Percentiles rank a stretch among this genome's conserved stretches.
These are phyloP conservation scores for Hyaloscypha hepaticicola DNA, from an alignment of 495 filamentous ascomycete species.

Conservation along the genomic window DNA sequence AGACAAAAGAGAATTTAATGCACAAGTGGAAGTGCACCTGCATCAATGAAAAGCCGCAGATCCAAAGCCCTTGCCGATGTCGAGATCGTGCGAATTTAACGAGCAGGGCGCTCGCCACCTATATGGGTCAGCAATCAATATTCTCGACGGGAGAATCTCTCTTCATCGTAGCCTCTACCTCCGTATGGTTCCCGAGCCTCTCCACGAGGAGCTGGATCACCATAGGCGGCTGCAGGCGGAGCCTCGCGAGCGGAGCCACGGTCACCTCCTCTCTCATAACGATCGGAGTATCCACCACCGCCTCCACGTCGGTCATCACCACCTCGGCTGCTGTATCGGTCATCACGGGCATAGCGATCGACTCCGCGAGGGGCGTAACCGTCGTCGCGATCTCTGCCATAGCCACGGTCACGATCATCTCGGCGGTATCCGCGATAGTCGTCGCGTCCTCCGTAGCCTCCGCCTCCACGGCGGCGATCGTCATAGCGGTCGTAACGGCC, in stretches of 20 bases:
- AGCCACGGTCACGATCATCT: slow-evolving; percentile 30
- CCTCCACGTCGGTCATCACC: slow-evolving; percentile 59
- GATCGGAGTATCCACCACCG: slow-evolving; percentile 53
- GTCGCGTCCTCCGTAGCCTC: slow-evolving; percentile 35
- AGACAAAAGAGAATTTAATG: slow-evolving; percentile 31
- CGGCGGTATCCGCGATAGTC: slow-evolving; percentile 38
- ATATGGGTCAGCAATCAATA: slow-evolving; percentile 32
- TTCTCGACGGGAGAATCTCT: slow-evolving; percentile 31
- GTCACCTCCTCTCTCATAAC: slow-evolving; percentile 45
- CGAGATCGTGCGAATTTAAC: slow-evolving; percentile 34
- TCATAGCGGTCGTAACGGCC: slow-evolving; percentile 52
- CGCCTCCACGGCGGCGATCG: slow-evolving; percentile 41
- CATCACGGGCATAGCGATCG: slow-evolving; percentile 39
- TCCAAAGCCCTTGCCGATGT: slow-evolving; percentile 32
- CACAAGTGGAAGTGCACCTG: slow-evolving; percentile 30
- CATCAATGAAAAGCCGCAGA: slow-evolving; percentile 36
- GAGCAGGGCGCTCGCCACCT: slow-evolving; percentile 35
- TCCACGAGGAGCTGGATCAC: slow-evolving; percentile 58
- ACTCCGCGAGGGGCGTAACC: slow-evolving; percentile 36
- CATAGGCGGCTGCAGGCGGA: slow-evolving; percentile 49
- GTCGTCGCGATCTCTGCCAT: slow-evolving; percentile 26
- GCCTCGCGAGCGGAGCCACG: slow-evolving; percentile 48
- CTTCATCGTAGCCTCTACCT: slow-evolving; percentile 54
- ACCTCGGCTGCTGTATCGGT: slow-evolving; percentile 42
- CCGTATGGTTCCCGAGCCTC: slow-evolving; percentile 62